Base-by-base conservation (phyloP, 2,329 filamentous ascomycete genomes). In the Emergomyces pasteurianus region DNA sequence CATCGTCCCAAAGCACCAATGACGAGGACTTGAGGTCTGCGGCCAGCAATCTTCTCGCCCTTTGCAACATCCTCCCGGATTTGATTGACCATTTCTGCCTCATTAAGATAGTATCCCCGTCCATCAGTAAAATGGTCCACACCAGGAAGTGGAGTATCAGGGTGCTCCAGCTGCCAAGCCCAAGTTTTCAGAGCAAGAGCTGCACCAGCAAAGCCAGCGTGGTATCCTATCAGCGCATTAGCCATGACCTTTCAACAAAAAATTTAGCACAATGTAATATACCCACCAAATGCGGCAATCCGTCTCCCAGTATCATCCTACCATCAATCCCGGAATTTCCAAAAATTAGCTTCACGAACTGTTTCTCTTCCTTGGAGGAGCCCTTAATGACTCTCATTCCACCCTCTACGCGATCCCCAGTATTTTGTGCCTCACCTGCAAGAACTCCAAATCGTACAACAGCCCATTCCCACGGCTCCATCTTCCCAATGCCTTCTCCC, bases 101-200 rank as follows among this genome's bases (percentile, higher is more conserved):
- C 89, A 73, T 90, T 90, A 64, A 86, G 82, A 58, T 76, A 76
- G 53, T 66, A 66, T 28, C 65, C 65, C 49, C 61, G 63, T 26
- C 61, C 63, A 47, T 61, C 60, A n/a, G 65, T 66, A 75, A 89
- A 92, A 64, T 78, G 81, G 9, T 72, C 73, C 60, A 83, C 80
- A 61, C 83, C 80, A 9, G 86, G 85, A 62, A 92, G 82, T 58
- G 84, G 82, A 73, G 85, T 79, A 62, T 83, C 83, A 61, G 86
- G 83, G 74, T 92, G 83, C 50, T 82, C 83, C 64, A 92, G 80
- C 75, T 96, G 90, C 83, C 86, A 88, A 12, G 89, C 84, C 89
- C 92, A 96, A 52, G 86, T 84, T 81, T 91, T 83, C 46, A 95
- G 75, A 31, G 87, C 89, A 58, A 92, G 78, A 9, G 88, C 88